phyloP scores from a whole-genome alignment of 2,329 filamentous ascomycete genomes.

The Aspergillus ustus region DNA sequence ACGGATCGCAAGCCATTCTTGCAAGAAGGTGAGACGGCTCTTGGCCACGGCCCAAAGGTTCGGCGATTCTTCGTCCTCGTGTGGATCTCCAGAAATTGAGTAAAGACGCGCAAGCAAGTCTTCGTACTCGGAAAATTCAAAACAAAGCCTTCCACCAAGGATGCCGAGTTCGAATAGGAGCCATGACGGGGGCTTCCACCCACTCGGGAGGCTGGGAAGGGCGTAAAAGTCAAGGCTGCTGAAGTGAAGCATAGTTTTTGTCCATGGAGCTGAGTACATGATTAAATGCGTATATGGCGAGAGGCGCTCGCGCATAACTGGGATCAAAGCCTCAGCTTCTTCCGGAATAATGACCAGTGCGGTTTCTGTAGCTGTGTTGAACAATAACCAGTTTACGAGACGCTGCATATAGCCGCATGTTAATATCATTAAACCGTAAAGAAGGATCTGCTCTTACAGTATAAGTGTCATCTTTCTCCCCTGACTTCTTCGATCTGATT shows the following conservation, averaged over 20 bases:
- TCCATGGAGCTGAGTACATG: slow-evolving; percentile 64
- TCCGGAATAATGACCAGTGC: slow-evolving; percentile 66
- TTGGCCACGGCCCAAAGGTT: slow-evolving; percentile 12
- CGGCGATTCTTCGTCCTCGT: background rate
- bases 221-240: slow-evolving; percentile 59
- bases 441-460: slow-evolving; percentile 10
- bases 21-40: slow-evolving; percentile 34
- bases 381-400: slow-evolving; percentile 65
- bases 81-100: background rate
- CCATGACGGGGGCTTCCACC: slow-evolving; percentile 55
- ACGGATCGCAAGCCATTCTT: slow-evolving; percentile 39
- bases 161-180: slow-evolving; percentile 64
- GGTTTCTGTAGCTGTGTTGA: slow-evolving; percentile 51
- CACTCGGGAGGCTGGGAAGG: slow-evolving; percentile 52
- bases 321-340: slow-evolving; percentile 63
- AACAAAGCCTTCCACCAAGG: slow-evolving; percentile 64
- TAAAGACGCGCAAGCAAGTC: background rate
- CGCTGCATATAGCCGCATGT: slow-evolving; percentile 11
- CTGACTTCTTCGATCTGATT: slow-evolving; percentile 10
- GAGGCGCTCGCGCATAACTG: slow-evolving; percentile 40
- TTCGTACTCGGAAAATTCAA: slow-evolving; percentile 33
- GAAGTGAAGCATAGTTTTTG: slow-evolving; percentile 64
- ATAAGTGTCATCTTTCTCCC: slow-evolving; percentile 15
- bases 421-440: background rate
- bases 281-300: slow-evolving; percentile 51